Evolutionary conservation across 495 filamentous ascomycete species (phyloP).

Genomic region (Penicillium longicatenatum): DNA sequence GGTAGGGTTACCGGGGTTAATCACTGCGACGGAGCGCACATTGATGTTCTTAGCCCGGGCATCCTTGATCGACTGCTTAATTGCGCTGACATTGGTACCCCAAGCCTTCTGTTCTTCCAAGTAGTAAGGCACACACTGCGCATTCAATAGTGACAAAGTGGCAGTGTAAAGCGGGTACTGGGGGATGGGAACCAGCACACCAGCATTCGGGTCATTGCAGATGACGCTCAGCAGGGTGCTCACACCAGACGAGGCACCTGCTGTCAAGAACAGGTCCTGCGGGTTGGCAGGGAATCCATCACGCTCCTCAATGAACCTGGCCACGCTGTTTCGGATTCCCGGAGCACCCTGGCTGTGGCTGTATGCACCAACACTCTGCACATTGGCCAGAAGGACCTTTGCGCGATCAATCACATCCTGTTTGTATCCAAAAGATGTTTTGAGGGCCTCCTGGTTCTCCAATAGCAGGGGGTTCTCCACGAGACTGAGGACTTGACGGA

Average conservation of each 20-base stretch:
- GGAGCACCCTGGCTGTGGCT: slow-evolving; percentile 89
- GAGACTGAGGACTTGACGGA: slow-evolving; percentile 94
- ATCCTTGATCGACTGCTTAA: slow-evolving; percentile 66
- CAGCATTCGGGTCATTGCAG: slow-evolving; percentile 74
- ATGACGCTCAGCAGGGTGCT: slow-evolving; percentile 90
- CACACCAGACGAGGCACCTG: slow-evolving; percentile 90
- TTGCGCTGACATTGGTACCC: slow-evolving; percentile 81
- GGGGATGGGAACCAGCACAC: slow-evolving; percentile 91
- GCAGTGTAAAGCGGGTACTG: slow-evolving; percentile 98
- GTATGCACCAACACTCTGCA: slow-evolving; percentile 93
- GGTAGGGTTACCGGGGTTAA: slow-evolving; percentile 98
- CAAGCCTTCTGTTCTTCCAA: slow-evolving; percentile 83
- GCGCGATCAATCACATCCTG: slow-evolving; percentile 86
- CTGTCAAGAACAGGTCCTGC: slow-evolving; percentile 79
- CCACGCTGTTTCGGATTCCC: slow-evolving; percentile 82
- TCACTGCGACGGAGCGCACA: slow-evolving; percentile 89
- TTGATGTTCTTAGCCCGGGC: slow-evolving; percentile 77
- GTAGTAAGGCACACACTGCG: slow-evolving; percentile 87
- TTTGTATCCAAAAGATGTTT: slow-evolving; percentile 72
- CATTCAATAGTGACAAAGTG: slow-evolving; percentile 82
- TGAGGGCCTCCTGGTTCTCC: slow-evolving; percentile 71
- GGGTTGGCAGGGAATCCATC: slow-evolving; percentile 84
- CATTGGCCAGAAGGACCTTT: slow-evolving; percentile 71
- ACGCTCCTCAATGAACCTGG: slow-evolving; percentile 86
- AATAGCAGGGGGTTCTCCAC: slow-evolving; percentile 87